Percentiles rank a stretch among this genome's conserved stretches.
Conservation (phyloP, 139 green algal species). For the Chlorella sp. region DNA sequence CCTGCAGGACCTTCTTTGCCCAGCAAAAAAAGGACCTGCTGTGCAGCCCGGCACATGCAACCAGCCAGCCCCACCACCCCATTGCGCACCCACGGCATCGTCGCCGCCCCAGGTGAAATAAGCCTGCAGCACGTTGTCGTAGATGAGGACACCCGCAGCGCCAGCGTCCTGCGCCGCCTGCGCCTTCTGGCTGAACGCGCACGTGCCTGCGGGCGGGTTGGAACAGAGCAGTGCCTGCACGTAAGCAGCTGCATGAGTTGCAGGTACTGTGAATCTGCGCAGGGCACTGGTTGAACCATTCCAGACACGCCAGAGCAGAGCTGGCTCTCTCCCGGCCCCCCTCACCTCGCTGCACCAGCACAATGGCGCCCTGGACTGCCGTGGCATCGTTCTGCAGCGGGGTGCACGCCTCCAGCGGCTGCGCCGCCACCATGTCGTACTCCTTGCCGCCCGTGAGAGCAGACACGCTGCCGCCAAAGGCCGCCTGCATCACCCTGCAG, state of each 20-base stretch:
- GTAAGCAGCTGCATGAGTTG: too few species aligned
- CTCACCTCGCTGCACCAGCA: constrained; percentile 65
- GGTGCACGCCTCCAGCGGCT: constrained; percentile 48
- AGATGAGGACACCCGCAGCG: constrained; percentile 74
- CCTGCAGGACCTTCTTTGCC: too few species aligned
- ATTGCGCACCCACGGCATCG: not conserved
- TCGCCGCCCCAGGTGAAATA: constrained; percentile 35
- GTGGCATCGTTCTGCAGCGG: constrained; percentile 39
- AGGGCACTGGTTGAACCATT: too few species aligned
- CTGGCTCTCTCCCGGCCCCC: too few species aligned
- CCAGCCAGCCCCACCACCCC: too few species aligned
- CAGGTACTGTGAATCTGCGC: too few species aligned
- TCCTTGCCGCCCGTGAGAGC: constrained; percentile 1
- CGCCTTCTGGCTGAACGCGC: constrained; percentile 76
- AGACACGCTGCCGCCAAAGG: constrained; percentile 33
- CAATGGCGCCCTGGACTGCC: constrained; percentile 51
- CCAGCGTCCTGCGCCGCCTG: constrained; percentile 66
- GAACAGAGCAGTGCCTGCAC: not conserved
- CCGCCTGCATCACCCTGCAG: constrained; percentile 43
- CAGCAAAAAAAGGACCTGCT: too few species aligned
- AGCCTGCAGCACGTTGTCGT: constrained; percentile 64
- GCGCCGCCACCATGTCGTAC: constrained; percentile 28
- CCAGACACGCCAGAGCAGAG: too few species aligned
- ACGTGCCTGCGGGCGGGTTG: constrained; percentile 56
- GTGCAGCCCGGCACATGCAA: too few species aligned